A percentile compares a stretch with the other conserved stretches of the same genome.
Evolutionary conservation across 805 yeast species (phyloP).

Genomic region (Saccharomycopsis fermentans): DNA sequence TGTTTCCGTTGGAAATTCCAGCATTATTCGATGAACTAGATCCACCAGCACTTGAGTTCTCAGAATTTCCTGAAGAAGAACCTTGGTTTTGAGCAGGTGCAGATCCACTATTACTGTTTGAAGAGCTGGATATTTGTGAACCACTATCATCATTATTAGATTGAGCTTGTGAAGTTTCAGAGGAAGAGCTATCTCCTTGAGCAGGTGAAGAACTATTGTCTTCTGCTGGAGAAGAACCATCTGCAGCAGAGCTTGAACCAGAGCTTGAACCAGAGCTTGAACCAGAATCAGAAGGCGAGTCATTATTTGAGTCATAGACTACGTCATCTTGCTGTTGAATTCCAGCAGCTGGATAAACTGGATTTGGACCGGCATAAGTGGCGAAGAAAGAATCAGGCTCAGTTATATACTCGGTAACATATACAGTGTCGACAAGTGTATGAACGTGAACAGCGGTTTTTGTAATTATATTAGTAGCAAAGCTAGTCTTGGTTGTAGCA

Average conservation of each 20-base stretch:
- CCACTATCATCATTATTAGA: neutral
- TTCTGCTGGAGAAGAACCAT: neutral
- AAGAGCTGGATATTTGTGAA: neutral
- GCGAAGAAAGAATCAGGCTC: neutral
- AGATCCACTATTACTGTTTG: neutral
- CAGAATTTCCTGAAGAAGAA: neutral
- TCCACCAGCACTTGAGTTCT: neutral
- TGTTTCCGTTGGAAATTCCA: neutral
- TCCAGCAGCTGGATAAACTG: neutral
- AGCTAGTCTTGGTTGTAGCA: neutral
- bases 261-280: neutral
- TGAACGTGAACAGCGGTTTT: neutral
- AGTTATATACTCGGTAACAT: neutral
- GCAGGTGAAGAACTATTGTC: too few relatives aligned
- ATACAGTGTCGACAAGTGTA: neutral
- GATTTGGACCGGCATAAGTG: neutral
- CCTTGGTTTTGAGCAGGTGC: neutral
- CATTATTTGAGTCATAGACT: neutral
- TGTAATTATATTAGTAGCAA: neutral
- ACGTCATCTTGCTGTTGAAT: neutral
- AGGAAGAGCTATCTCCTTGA: neutral
- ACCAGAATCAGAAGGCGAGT: neutral
- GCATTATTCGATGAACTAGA: neutral
- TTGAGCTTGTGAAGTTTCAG: neutral
- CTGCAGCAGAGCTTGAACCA: neutral